Evolutionary conservation across 495 filamentous ascomycete genomes (phyloP), one percentile per base, ranked within the genome.

Genomic region (Penicillium psychrofluorescens): DNA sequence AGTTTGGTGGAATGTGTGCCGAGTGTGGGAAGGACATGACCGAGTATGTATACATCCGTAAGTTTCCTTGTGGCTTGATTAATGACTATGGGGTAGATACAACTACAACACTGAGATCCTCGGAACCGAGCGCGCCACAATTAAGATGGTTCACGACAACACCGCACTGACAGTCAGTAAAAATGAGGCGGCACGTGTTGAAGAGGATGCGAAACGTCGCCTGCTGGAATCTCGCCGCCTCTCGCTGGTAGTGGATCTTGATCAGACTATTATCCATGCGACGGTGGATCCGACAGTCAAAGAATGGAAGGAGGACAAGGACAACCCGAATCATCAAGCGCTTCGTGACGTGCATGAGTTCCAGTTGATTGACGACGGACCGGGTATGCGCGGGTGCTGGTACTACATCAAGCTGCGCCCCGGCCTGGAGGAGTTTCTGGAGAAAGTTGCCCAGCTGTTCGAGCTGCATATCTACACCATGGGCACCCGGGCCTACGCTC

Each of bases 371-470:
- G 88, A 95, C 47, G 90, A 95, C 56, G 86, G 83, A 14, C 85
- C 86, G 14, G 75, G 77, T 10, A 80, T 81, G 46, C 80, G 77
- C 32, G 80, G 80, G 7, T 87, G 84, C 54, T 94, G 83, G 83
- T 99, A 99, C 67, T 97, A 95, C 61, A 91, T 97, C 71, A 99
- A 99, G 64, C 81, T 95, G 69, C 88, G 92, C n/a, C 92, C 92
- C 1, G 88, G 90, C 9, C 70, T 97, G 40, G 75, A 85, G 50
- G 75, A 83, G 11, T 99, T 99, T 58, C 67, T 99, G 45, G 68
- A 86, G 45, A 79, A 78, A 13, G 76, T 97, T 44, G 78, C 89
- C 4, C 71, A 84, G 55, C 68, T 94, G 48, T 99, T 89, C 62
- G 92, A 99, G 61, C 67, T 97, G 51, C 92, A 99, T 53, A 90